Percentiles rank a stretch among this genome's conserved stretches.
phyloP scores from a whole-genome alignment of 1,284 basidiomycete species.

The Melampsora americana region DNA sequence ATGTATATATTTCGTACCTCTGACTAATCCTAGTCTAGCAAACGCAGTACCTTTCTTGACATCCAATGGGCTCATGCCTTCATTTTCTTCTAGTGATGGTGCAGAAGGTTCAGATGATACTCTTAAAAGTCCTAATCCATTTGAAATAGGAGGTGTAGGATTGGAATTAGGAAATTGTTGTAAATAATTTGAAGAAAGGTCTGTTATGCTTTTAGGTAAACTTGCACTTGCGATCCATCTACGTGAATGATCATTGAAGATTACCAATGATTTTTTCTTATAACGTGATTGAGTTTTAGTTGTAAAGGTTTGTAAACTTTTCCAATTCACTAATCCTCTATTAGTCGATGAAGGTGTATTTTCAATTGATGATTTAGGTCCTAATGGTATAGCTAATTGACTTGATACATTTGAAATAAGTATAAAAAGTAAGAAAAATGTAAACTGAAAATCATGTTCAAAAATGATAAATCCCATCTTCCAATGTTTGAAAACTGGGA shows the following conservation, averaged over 20 bases:
- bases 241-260: not conserved
- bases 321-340: not conserved
- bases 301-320: not conserved
- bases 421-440: not conserved
- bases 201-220: slow-evolving; percentile 20
- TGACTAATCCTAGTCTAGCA: slow-evolving; percentile 27
- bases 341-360: not conserved
- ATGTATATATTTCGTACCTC: slow-evolving; percentile 25
- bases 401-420: not conserved
- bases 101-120: not conserved
- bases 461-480: too few species aligned
- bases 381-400: slow-evolving; percentile 1
- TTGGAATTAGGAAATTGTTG: not conserved
- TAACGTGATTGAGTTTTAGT: slow-evolving; percentile 2
- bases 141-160: not conserved
- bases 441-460: too few species aligned
- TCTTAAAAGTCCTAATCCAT: slow-evolving; percentile 5
- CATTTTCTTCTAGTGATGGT: not conserved
- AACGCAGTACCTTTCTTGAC: slow-evolving; percentile 35
- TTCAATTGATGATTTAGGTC: not conserved
- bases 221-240: slow-evolving; percentile 31
- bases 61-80: not conserved
- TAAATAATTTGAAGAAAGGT: slow-evolving; percentile 6
- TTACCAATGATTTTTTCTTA: not conserved
- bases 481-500: too few species aligned